phyloP scores from a whole-genome alignment of 192 early-diverging fungal species.

The Endogone sp. region DNA sequence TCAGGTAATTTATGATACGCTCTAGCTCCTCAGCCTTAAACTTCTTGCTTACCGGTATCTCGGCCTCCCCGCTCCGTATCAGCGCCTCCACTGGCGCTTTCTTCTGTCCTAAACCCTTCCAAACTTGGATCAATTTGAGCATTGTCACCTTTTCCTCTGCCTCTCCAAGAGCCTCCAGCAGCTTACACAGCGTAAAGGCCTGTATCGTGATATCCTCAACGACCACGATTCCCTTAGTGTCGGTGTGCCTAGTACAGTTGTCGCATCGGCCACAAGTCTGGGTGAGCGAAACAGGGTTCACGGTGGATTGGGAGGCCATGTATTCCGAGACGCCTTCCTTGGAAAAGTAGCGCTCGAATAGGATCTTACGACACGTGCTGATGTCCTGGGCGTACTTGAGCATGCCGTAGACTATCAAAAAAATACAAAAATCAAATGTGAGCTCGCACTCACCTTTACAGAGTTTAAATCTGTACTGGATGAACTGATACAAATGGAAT shows the following conservation, averaged over 20 bases:
- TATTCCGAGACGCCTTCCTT: constrained; percentile 15
- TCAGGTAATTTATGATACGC: constrained; percentile 49
- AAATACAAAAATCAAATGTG: neutral
- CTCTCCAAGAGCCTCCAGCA: constrained; percentile 21
- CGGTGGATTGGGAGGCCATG: constrained; percentile 1
- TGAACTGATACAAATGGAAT: too few species aligned
- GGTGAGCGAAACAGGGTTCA: constrained; percentile 22
- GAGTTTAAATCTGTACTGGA: neutral
- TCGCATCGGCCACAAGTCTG: constrained; percentile 38
- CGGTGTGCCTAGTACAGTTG: constrained; percentile 37
- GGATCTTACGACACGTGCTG: constrained; percentile 53
- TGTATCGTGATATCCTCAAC: constrained; percentile 46
- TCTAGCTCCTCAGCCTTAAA: constrained; percentile 43
- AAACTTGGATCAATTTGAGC: constrained; percentile 40
- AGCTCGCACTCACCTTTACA: neutral
- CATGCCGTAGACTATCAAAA: constrained; percentile 48
- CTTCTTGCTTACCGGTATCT: constrained; percentile 12
- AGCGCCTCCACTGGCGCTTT: constrained; percentile 3
- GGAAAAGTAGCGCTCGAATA: constrained; percentile 55
- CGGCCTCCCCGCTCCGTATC: neutral
- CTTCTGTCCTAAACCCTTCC: constrained; percentile 35
- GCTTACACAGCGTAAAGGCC: constrained; percentile 24
- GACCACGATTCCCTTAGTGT: constrained; percentile 21
- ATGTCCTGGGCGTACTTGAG: constrained; percentile 60
- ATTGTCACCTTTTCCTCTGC: constrained; percentile 44